Conservation (phyloP, 345 rosid species). For the Psidium friedrichsthalianum region DNA sequence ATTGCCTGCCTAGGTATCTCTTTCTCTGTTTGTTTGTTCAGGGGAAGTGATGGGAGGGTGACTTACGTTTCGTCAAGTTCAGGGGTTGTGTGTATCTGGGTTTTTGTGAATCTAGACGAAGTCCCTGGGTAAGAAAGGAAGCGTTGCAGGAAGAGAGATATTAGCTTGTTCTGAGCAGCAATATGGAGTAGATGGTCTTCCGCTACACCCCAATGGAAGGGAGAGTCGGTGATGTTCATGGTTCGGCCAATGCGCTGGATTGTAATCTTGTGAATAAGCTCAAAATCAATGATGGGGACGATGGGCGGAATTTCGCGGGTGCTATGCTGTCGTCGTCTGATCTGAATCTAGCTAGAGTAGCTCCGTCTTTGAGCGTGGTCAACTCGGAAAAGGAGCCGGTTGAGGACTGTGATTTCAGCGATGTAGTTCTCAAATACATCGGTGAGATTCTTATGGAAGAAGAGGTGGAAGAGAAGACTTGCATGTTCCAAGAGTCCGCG, state of each 20-base stretch:
- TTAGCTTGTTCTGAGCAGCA: background rate
- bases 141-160: background rate
- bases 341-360: background rate
- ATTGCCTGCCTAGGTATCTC: background rate
- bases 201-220: background rate
- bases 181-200: background rate
- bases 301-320: background rate
- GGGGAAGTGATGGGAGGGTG: slow-evolving; percentile 11
- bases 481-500: slow-evolving; percentile 51
- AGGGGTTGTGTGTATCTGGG: background rate
- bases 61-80: background rate
- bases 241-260: slow-evolving; percentile 9
- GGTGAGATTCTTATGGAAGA: slow-evolving; percentile 59
- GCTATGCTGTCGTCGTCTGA: slow-evolving; percentile 6
- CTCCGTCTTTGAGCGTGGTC: background rate
- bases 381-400: slow-evolving; percentile 7
- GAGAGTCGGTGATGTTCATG: background rate
- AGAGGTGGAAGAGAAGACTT: slow-evolving; percentile 46
- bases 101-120: background rate
- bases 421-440: slow-evolving; percentile 45
- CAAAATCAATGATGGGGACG: background rate
- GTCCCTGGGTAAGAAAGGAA: background rate
- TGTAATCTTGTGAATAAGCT: slow-evolving; percentile 4
- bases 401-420: slow-evolving; percentile 51
- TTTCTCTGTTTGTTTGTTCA: slow-evolving; percentile 4